Evolutionary conservation across 1,284 basidiomycete genomes (phyloP).

Genomic region (Mycena sp.): DNA sequence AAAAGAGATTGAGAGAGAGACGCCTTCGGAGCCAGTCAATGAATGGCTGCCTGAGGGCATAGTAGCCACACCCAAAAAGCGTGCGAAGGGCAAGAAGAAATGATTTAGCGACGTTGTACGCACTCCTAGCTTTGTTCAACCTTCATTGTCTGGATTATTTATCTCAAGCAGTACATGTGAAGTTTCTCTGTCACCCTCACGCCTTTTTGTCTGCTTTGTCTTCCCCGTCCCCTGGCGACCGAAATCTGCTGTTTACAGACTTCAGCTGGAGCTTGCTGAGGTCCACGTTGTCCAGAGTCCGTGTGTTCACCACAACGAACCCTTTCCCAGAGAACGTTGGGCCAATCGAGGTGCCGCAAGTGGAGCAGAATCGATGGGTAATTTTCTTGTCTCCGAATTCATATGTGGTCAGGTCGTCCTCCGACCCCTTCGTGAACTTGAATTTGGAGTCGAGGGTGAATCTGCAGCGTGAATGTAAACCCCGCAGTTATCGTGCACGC

Average conservation of each 20-base stretch:
- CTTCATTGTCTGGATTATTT: not conserved
- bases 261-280: slow-evolving; percentile 4
- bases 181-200: not conserved
- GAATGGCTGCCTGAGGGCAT: slow-evolving; percentile 59
- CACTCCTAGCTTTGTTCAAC: not conserved
- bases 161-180: slow-evolving; percentile 5
- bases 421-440: slow-evolving; percentile 18
- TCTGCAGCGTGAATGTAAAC: too few relatives aligned
- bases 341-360: slow-evolving; percentile 7
- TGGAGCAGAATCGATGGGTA: slow-evolving; percentile 9
- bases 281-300: slow-evolving; percentile 18
- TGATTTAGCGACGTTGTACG: slow-evolving; percentile 13
- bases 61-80: slow-evolving; percentile 51
- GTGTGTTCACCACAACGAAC: slow-evolving; percentile 13
- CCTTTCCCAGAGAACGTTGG: not conserved
- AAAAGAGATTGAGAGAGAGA: slow-evolving; percentile 7
- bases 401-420: slow-evolving; percentile 17
- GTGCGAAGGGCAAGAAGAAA: slow-evolving; percentile 50
- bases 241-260: not conserved
- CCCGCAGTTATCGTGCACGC: too few relatives aligned
- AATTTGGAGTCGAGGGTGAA: not conserved
- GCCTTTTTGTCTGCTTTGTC: not conserved
- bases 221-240: not conserved
- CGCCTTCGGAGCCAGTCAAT: slow-evolving; percentile 42
- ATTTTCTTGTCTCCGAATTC: not conserved